Base-by-base conservation (phyloP, 805 yeast species). In the Cyberlindnera nakhonratchasimensis region DNA sequence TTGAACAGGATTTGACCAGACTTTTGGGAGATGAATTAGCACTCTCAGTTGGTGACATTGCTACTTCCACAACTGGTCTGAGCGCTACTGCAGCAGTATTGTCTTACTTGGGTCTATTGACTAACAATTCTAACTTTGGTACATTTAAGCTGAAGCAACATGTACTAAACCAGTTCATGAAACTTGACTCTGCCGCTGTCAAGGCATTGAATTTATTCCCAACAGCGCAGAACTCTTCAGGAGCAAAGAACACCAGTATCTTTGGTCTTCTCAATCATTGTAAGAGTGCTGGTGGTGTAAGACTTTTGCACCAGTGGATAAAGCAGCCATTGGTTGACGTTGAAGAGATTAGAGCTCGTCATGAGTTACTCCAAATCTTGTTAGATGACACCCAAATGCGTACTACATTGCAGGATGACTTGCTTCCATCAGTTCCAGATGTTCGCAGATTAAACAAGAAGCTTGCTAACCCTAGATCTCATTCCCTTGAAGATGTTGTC, bases 281-380 rank as follows among this genome's bases (percentile, higher is more conserved):
- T 69, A 88, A 86, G 54, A 83, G 95, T 4, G 73, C 79, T 2
- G 88, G 93, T n/a, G 99, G 99, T 7, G 70, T 91, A 2, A 74
- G 98, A 50, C 65, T 90, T 38, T 72, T 93, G 20, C 81, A 93
- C 13, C 96, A 88, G 57, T 93, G 99, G 99, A 71, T 93, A 47
- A 93, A 91, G 58, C 99, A 93, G 63, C 99, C 99, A 1, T 71
- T 93, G 37, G 81, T 95, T 40, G 79, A 79, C 50, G 57, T 73
- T 10, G 57, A 53, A 0, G 78, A 71, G 38, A 89, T 93, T 29
- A 61, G 66, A 29, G 70, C 79, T 33, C 73, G 99, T 38, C 96
- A 86, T 50, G 61, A 67, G 7, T 66, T 93, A 37, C 96, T 91
- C n/a, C 83, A 79, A 21, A 72, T 75, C 45, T 65, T 93, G 50